phyloP scores from a whole-genome alignment of 2,329 filamentous ascomycete species.

The Nemania serpens region DNA sequence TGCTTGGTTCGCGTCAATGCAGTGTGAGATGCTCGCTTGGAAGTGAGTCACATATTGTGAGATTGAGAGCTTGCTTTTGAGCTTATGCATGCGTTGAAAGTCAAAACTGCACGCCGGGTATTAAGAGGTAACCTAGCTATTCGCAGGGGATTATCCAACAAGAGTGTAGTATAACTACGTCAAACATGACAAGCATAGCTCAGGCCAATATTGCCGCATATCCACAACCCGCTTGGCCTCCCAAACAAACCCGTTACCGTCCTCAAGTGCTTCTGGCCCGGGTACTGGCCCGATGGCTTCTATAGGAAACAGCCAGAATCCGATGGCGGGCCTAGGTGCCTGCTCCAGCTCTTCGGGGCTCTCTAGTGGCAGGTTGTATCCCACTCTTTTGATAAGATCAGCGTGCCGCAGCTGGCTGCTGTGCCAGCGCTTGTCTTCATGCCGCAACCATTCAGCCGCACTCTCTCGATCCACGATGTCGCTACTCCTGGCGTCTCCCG shows the following conservation, averaged over 20 bases:
- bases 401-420: not conserved
- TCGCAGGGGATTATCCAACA: no score
- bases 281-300: conserved; percentile 16
- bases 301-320: conserved; percentile 24
- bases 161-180: not conserved
- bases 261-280: not conserved
- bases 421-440: conserved; percentile 10
- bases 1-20: conserved; percentile 44
- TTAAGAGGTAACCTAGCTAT: no score
- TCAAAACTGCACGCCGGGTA: no score
- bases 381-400: not conserved
- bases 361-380: conserved; percentile 14
- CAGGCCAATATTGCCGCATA: conserved; percentile 20
- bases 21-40: conserved; percentile 48
- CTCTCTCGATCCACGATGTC: conserved; percentile 6
- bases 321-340: conserved; percentile 17
- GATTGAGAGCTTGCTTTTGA: no score
- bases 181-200: conserved; percentile 13
- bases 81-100: no score
- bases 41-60: conserved; percentile 36
- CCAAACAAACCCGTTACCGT: not conserved
- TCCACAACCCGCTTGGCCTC: conserved; percentile 6
- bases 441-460: conserved; percentile 6
- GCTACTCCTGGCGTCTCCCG: not conserved
- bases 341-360: conserved; percentile 14